Conservation (phyloP, 2,329 filamentous ascomycete genomes). For the Aschersonia sp. region DNA sequence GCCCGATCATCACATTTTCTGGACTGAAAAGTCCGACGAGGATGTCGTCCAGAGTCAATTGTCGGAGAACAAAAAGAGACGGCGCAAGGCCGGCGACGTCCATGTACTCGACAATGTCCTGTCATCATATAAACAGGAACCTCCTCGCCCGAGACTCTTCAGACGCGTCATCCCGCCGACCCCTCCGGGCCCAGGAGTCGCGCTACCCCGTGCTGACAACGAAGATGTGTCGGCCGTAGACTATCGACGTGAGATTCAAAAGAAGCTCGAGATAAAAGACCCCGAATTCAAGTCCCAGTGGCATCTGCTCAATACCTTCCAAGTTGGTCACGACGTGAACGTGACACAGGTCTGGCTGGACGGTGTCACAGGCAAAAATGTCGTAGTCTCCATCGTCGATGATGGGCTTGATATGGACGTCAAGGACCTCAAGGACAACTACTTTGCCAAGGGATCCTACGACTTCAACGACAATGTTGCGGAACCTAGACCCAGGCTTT, state of each 20-base stretch:
- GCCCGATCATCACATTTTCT: constrained; percentile 73
- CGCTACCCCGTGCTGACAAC: constrained; percentile 6
- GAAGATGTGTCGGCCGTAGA: constrained; percentile 30
- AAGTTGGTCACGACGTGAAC: constrained; percentile 84
- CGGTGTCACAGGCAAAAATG: constrained; percentile 78
- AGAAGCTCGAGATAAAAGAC: constrained; percentile 61
- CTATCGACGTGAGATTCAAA: constrained; percentile 45
- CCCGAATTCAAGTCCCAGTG: constrained; percentile 91
- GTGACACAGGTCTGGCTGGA: constrained; percentile 89
- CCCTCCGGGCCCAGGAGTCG: constrained; percentile 17
- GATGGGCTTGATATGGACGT: constrained; percentile 96
- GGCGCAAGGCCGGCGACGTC: constrained; percentile 34
- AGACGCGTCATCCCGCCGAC: constrained; percentile 30
- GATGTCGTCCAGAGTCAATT: constrained; percentile 44
- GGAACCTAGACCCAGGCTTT: constrained; percentile 68
- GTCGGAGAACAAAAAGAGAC: constrained; percentile 42
- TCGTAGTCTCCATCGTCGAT: constrained; percentile 87
- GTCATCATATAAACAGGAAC: constrained; percentile 61
- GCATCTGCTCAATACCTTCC: constrained; percentile 78
- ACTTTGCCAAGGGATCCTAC: constrained; percentile 83
- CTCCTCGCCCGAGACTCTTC: constrained; percentile 32
- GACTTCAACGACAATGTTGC: constrained; percentile 83
- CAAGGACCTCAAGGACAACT: constrained; percentile 82
- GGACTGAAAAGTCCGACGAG: constrained; percentile 45
- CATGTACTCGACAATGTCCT: constrained; percentile 61